Conservation (phyloP, 148 eudicot genomes). For the Heliosperma pusillum region DNA sequence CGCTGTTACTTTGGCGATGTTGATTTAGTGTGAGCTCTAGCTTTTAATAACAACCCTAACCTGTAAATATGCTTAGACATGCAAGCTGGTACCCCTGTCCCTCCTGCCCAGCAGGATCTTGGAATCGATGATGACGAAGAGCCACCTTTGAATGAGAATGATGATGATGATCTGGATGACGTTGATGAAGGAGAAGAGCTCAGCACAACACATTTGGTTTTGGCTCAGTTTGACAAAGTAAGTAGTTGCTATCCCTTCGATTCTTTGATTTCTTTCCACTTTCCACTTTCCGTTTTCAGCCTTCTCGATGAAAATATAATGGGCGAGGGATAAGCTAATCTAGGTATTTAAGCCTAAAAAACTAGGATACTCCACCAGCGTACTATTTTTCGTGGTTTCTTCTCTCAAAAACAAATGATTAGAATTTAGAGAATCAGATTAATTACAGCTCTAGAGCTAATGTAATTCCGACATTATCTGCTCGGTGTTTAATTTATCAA, state of each 20-base stretch:
- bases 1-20: conserved; percentile 21
- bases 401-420: too few species aligned
- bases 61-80: conserved; percentile 38
- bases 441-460: background rate
- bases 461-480: background rate
- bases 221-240: conserved; percentile 99
- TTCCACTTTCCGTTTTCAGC: background rate
- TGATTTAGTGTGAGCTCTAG: conserved; percentile 9
- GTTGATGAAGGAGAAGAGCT: conserved; percentile 85
- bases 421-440: background rate
- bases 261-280: background rate
- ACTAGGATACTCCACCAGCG: background rate
- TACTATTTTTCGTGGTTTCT: background rate
- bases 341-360: too few species aligned
- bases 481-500: background rate
- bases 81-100: conserved; percentile 78
- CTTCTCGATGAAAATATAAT: too few species aligned
- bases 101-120: conserved; percentile 53
- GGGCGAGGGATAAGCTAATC: too few species aligned
- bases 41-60: conserved; percentile 13
- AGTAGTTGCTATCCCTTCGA: background rate
- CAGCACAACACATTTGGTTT: conserved; percentile 82
- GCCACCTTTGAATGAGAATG: conserved; percentile 85
- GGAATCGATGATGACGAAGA: conserved; percentile 74
- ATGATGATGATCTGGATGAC: conserved; percentile 90